phyloP scores from a whole-genome alignment of 2,329 filamentous ascomycete genomes.

The Lachnellula occidentalis region DNA sequence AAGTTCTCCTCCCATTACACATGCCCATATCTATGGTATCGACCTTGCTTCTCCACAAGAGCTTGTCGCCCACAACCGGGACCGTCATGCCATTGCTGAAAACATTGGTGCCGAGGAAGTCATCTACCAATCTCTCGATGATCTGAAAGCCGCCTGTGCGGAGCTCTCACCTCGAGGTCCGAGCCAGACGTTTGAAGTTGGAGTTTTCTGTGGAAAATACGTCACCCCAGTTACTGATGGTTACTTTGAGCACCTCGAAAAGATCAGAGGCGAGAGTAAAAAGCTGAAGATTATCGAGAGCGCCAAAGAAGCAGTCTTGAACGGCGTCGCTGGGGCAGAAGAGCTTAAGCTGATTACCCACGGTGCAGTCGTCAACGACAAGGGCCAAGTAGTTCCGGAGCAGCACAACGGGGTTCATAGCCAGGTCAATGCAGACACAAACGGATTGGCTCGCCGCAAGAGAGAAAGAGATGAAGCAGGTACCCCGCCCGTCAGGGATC shows the following conservation, averaged over 20 bases:
- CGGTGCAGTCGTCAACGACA: slow-evolving; percentile 50
- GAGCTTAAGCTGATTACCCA: slow-evolving; percentile 59
- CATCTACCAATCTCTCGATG: slow-evolving; percentile 70
- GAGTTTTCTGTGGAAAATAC: slow-evolving; percentile 87
- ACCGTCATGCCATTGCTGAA: slow-evolving; percentile 53
- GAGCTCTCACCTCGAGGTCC: slow-evolving; percentile 59
- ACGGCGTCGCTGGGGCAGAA: slow-evolving; percentile 53
- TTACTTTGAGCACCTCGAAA: slow-evolving; percentile 78
- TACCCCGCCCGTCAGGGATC: slow-evolving; percentile 30
- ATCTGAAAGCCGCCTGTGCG: slow-evolving; percentile 74
- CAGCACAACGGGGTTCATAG: slow-evolving; percentile 7
- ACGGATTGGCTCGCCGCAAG: slow-evolving; percentile 22
- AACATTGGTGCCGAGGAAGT: slow-evolving; percentile 71
- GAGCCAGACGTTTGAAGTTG: slow-evolving; percentile 72
- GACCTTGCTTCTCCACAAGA: slow-evolving; percentile 67
- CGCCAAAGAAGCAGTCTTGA: slow-evolving; percentile 58
- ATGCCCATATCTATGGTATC: slow-evolving; percentile 84
- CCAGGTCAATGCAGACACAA: slow-evolving; percentile 16
- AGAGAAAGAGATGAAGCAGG: slow-evolving; percentile 25
- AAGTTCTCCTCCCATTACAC: slow-evolving; percentile 75
- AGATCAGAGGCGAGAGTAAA: slow-evolving; percentile 62
- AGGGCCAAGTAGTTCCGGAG: slow-evolving; percentile 50
- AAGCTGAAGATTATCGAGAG: slow-evolving; percentile 62
- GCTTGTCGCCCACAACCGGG: slow-evolving; percentile 65
- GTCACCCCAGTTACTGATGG: slow-evolving; percentile 70